Conservation (phyloP, 2,329 filamentous ascomycete genomes). For the Parastagonospora avenae region DNA sequence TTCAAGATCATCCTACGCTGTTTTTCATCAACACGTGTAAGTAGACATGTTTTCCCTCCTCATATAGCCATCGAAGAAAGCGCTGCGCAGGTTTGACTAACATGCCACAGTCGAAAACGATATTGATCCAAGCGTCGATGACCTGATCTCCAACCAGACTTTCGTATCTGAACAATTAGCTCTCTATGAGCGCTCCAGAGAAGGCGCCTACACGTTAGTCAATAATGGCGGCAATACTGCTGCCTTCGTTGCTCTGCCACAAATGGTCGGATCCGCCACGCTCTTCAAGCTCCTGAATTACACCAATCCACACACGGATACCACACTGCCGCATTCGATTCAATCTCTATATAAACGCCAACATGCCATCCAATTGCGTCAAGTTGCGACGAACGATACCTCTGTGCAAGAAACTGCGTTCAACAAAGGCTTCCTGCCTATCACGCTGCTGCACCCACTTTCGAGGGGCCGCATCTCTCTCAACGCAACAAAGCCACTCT, state of each 20-base stretch:
- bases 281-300: background rate
- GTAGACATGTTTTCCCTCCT: background rate
- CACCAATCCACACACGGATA: background rate
- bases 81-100: background rate
- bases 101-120: slow-evolving; percentile 12
- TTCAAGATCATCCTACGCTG: slow-evolving; percentile 32
- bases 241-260: slow-evolving; percentile 6
- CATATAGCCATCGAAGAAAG: no score
- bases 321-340: background rate
- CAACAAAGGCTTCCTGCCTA: slow-evolving; percentile 8
- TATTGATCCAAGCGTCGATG: slow-evolving; percentile 19
- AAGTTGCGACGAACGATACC: slow-evolving; percentile 19
- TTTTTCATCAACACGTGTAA: slow-evolving; percentile 28
- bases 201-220: slow-evolving; percentile 32
- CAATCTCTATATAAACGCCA: background rate
- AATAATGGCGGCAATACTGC: slow-evolving; percentile 22
- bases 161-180: slow-evolving; percentile 35
- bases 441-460: slow-evolving; percentile 27
- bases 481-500: slow-evolving; percentile 34
- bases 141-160: slow-evolving; percentile 21
- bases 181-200: slow-evolving; percentile 28
- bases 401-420: slow-evolving; percentile 26
- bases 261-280: background rate
- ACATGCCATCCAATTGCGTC: slow-evolving; percentile 1
- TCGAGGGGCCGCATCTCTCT: slow-evolving; percentile 40